Base-by-base conservation (phyloP, 148 eudicot species). In the Rhododendron williamsianum region DNA sequence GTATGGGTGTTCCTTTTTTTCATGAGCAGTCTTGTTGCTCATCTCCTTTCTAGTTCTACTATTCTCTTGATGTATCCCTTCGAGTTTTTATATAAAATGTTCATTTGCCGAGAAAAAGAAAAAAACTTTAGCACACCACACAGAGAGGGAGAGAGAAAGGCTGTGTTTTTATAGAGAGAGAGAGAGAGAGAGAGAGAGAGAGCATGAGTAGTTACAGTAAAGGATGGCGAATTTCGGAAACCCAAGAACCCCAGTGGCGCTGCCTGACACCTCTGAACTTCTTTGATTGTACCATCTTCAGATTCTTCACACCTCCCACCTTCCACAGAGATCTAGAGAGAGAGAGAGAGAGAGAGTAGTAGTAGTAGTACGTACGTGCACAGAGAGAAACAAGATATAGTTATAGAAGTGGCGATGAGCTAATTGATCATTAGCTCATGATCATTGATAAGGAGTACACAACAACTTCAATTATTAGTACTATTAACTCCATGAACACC, bases 231-330 rank as follows among this genome's bases (percentile, higher is more conserved):
- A 89, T 89, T 78, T 89, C 88, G 15, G 90, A 89, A 79, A 89
- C 90, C 90, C 90, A 89, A 25, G 90, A 89, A 76, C 90, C 90
- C 90, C 90, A 86, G 51, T 89, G 90, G 56, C 90, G 90, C 69
- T 89, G 90, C 81, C 90, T 84, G 81, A 89, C 90, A 72, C 90
- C 90, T 86, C 90, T 84, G 81, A 81, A 89, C 85, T 89, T 89
- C 82, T 86, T 89, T n/a, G 87, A 79, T n/a, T 84, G 90, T 43
- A 84, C 90, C 88, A 89, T 89, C 10, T 58, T 58, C 65, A 58
- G 77, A 71, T 69, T 54, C 60, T 54, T 54, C 60, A 54, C 21
- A 4, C 18, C 35, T 69, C 4, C 36, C 36, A 69, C 73, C 18
- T 69, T 69, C 74, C 48, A 49, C 16, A 25, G 56, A 63, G 76